Conservation (phyloP, 768 basidiomycete genomes). For the Jaapia argillacea region DNA sequence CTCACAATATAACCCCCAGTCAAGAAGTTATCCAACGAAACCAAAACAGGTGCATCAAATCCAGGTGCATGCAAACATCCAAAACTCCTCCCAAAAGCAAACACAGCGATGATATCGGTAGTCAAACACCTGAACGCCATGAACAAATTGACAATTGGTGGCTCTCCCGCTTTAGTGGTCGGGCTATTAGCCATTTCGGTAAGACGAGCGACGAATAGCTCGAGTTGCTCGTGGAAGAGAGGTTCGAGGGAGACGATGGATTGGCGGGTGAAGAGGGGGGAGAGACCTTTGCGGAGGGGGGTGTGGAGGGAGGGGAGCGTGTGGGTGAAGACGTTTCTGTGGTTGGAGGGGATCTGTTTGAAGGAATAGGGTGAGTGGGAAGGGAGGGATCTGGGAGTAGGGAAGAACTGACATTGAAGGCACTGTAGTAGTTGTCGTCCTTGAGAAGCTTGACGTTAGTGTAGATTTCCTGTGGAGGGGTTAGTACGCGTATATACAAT, state of each 20-base stretch:
- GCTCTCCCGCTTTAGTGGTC: neutral
- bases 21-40: neutral
- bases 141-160: neutral
- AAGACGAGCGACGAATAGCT: neutral
- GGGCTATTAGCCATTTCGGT: neutral
- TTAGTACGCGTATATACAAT: neutral
- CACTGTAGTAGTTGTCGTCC: neutral
- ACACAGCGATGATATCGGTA: neutral
- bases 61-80: neutral
- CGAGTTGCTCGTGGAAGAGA: neutral
- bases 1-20: neutral
- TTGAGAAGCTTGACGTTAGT: neutral
- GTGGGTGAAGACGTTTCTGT: neutral
- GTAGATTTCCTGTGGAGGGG: neutral
- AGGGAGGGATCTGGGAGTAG: neutral
- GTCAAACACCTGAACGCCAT: neutral
- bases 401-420: neutral
- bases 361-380: neutral
- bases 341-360: neutral
- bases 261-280: neutral
- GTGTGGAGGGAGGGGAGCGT: neutral
- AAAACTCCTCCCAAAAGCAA: neutral
- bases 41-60: neutral
- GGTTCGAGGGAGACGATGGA: neutral
- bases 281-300: neutral